Evolutionary conservation across 768 basidiomycete genomes (phyloP).

Genomic region (Pleurotus cornucopiae): DNA sequence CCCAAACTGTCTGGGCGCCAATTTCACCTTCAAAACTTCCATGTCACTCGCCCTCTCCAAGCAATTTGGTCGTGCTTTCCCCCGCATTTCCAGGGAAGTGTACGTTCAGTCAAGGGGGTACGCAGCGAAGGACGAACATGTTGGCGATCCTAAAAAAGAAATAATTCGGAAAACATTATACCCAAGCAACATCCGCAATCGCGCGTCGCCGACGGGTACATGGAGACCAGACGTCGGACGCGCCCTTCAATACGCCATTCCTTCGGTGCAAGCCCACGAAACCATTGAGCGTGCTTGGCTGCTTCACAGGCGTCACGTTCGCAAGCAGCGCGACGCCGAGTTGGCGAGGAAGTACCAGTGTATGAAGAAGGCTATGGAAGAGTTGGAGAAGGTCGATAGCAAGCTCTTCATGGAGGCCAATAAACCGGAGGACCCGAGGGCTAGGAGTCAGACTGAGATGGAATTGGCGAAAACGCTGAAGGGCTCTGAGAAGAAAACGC

Average conservation of each 20-base stretch:
- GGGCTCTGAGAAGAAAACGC: slow-evolving; percentile 59
- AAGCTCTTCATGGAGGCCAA: slow-evolving; percentile 69
- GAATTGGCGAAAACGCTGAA: slow-evolving; percentile 59
- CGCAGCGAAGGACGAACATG: slow-evolving; percentile 37
- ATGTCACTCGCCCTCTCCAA: background rate
- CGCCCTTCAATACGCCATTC: slow-evolving; percentile 79
- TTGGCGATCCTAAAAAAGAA: slow-evolving; percentile 60
- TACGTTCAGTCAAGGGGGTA: slow-evolving; percentile 22
- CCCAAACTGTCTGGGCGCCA: too few relatives aligned
- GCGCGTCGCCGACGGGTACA: slow-evolving; percentile 46
- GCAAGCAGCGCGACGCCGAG: slow-evolving; percentile 67
- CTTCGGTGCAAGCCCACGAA: slow-evolving; percentile 84
- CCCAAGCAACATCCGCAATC: slow-evolving; percentile 69
- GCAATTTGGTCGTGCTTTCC: too few relatives aligned
- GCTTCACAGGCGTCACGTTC: slow-evolving; percentile 70
- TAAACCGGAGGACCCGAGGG: slow-evolving; percentile 55
- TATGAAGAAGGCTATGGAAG: slow-evolving; percentile 85
- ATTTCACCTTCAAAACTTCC: too few relatives aligned
- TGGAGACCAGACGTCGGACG: slow-evolving; percentile 80
- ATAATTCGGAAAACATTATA: slow-evolving; percentile 78
- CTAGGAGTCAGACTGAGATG: slow-evolving; percentile 50
- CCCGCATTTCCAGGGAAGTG: background rate
- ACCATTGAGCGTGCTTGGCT: slow-evolving; percentile 92
- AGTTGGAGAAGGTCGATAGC: slow-evolving; percentile 58
- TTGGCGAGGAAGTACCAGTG: slow-evolving; percentile 71